These are phyloP conservation scores for Phellopilus nigrolimitatus DNA, from an alignment of 1,284 basidiomycete species.

Conservation along the genomic window DNA sequence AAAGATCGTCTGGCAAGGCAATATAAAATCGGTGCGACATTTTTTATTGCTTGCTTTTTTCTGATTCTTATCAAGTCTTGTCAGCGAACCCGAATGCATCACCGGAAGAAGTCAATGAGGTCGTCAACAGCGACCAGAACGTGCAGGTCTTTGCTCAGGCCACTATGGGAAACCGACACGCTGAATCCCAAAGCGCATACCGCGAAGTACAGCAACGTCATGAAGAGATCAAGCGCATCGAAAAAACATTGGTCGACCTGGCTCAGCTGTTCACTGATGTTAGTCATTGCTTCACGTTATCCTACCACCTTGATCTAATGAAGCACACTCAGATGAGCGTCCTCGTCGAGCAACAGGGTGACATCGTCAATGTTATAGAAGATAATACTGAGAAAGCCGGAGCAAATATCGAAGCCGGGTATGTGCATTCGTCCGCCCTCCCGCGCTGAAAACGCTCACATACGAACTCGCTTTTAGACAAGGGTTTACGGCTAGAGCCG, in stretches of 20 bases:
- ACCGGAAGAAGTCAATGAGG: constrained; percentile 84
- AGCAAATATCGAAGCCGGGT: constrained; percentile 83
- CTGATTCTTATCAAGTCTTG: constrained; percentile 3
- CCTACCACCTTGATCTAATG: not conserved
- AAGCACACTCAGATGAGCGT: constrained; percentile 64
- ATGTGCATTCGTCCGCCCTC: constrained; percentile 34
- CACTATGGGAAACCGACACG: constrained; percentile 84
- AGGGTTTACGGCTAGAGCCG: constrained; percentile 80
- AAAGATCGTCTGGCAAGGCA: constrained; percentile 94
- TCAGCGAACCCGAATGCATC: constrained; percentile 94
- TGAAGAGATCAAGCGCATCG: constrained; percentile 93
- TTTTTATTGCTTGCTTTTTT: not conserved
- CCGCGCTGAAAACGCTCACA: too few relatives aligned
- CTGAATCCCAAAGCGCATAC: constrained; percentile 87
- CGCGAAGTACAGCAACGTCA: constrained; percentile 95
- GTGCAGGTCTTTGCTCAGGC: constrained; percentile 94
- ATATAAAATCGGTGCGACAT: constrained; percentile 76
- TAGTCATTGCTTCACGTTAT: constrained; percentile 26
- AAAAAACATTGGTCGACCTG: constrained; percentile 87
- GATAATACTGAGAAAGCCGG: constrained; percentile 69
- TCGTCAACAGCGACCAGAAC: constrained; percentile 76
- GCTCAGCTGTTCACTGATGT: constrained; percentile 96
- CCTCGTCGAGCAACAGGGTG: constrained; percentile 90
- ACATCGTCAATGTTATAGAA: constrained; percentile 79
- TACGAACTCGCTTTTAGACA: constrained; percentile 43